phyloP scores from a whole-genome alignment of 192 early-diverging fungal genomes.

The Linnemannia schmuckeri region DNA sequence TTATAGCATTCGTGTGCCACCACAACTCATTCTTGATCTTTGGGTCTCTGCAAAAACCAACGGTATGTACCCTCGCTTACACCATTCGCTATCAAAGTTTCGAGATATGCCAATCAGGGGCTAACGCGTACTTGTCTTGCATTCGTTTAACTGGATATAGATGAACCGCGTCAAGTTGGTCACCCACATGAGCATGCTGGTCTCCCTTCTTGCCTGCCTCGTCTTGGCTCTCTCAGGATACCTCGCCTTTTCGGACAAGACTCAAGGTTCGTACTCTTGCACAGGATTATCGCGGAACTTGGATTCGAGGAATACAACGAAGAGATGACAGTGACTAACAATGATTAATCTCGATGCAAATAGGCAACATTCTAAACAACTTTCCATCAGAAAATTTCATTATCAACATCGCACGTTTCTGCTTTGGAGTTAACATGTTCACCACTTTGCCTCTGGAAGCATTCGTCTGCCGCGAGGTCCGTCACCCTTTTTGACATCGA shows the following conservation, averaged over 20 bases:
- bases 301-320: no score
- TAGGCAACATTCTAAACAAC: slow-evolving; percentile 92
- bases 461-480: slow-evolving; percentile 90
- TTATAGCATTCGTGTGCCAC: slow-evolving; percentile 91
- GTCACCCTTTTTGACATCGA: neutral
- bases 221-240: slow-evolving; percentile 82
- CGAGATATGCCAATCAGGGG: no score
- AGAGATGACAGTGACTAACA: neutral
- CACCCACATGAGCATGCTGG: slow-evolving; percentile 82
- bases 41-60: slow-evolving; percentile 85
- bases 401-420: slow-evolving; percentile 89
- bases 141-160: slow-evolving; percentile 15
- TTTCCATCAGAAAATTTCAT: slow-evolving; percentile 82
- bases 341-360: neutral
- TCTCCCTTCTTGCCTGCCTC: slow-evolving; percentile 79
- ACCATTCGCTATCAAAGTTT: no score
- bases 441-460: slow-evolving; percentile 92
- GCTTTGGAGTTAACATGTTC: slow-evolving; percentile 96
- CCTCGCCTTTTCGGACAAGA: slow-evolving; percentile 86
- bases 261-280: slow-evolving; percentile 66
- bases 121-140: neutral
- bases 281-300: no score
- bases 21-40: slow-evolving; percentile 96
- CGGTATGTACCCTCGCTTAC: slow-evolving; percentile 35
- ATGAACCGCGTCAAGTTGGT: slow-evolving; percentile 88